Evolutionary conservation across 2,329 filamentous ascomycete genomes (phyloP), one percentile per base, ranked within the genome.

Genomic region (Apiospora malaysiana): DNA sequence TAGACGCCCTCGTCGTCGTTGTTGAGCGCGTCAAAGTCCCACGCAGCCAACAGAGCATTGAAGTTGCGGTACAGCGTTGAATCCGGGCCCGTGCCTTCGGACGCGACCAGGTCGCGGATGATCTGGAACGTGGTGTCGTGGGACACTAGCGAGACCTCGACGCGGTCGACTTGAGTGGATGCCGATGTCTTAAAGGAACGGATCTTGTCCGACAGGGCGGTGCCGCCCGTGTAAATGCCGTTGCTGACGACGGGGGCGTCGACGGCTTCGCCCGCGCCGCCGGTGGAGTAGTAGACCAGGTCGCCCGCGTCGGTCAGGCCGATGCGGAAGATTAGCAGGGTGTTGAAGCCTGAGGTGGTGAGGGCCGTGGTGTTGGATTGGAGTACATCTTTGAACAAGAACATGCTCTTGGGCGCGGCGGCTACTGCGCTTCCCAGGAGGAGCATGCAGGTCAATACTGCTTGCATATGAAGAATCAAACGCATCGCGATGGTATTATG

Each of bases 151-250:
- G 79, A 84, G 66, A 85, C 80, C 74, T 85, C 83, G 27, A 85
- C 74, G 6, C 83, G 74, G 72, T 81, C 71, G 42, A 85, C 76
- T 40, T 77, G 75, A 1, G 82, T 82, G 12, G 63, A 70, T 49
- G 70, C 73, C 27, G 73, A 75, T 1, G 76, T 77, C 74, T 85
- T 85, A 76, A 84, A 81, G 1, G 81, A 82, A 49, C 75, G 76
- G 1, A 88, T 77, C 74, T 87, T 86, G 32, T 83, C 80, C 32
- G 85, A 82, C 9, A 88, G 81, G n/a, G 82, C 83, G 9, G 79
- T 81, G 68, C 85, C 83, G 16, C 85, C 86, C 8, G 86, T 82
- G 71, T 88, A 88, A 43, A 82, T 75, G 25, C 83, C 82, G 43
- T 77, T 75, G 10, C 81, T 80, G 1, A 83, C 82, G 40, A 83